Percentiles rank a stretch among this genome's conserved stretches.
These are phyloP conservation scores for Termitomyces titanicus DNA, from an alignment of 768 basidiomycete species.

Conservation along the genomic window DNA sequence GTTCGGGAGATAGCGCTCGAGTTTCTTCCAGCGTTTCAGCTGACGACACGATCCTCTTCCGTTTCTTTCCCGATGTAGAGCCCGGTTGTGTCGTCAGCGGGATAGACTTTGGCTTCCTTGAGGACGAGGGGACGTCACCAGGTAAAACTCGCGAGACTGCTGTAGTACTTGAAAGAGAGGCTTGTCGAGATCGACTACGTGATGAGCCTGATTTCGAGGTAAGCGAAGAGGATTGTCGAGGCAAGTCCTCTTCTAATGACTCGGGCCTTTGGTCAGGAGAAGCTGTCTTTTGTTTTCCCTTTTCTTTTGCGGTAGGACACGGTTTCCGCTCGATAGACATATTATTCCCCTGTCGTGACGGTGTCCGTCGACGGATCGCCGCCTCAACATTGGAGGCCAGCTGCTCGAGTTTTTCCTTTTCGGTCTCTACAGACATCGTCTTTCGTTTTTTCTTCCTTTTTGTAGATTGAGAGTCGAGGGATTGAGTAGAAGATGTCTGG, in stretches of 20 bases:
- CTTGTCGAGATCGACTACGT: neutral
- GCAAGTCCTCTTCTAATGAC: slow-evolving; percentile 1
- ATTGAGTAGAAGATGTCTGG: neutral
- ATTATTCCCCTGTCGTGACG: neutral
- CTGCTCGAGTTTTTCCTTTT: neutral
- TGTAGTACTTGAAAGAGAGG: neutral
- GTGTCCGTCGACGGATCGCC: slow-evolving; percentile 2
- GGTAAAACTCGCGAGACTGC: neutral
- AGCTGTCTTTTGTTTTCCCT: slow-evolving; percentile 13
- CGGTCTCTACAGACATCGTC: neutral
- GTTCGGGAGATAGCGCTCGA: neutral
- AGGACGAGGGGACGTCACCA: neutral
- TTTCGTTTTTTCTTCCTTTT: neutral
- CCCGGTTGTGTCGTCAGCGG: neutral
- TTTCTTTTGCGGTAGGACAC: slow-evolving; percentile 3
- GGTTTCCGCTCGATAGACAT: neutral
- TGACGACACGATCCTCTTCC: slow-evolving; percentile 19
- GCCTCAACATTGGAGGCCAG: slow-evolving; percentile 12
- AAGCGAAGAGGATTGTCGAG: slow-evolving; percentile 19
- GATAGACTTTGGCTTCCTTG: slow-evolving; percentile 1
- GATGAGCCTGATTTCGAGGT: neutral
- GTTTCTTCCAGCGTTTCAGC: slow-evolving; percentile 1
- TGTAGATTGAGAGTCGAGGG: neutral
- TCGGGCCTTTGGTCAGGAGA: neutral
- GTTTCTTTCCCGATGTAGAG: slow-evolving; percentile 12